phyloP scores from a whole-genome alignment of 352 stramenopile genomes.

The Halophytophthora polymorphica region DNA sequence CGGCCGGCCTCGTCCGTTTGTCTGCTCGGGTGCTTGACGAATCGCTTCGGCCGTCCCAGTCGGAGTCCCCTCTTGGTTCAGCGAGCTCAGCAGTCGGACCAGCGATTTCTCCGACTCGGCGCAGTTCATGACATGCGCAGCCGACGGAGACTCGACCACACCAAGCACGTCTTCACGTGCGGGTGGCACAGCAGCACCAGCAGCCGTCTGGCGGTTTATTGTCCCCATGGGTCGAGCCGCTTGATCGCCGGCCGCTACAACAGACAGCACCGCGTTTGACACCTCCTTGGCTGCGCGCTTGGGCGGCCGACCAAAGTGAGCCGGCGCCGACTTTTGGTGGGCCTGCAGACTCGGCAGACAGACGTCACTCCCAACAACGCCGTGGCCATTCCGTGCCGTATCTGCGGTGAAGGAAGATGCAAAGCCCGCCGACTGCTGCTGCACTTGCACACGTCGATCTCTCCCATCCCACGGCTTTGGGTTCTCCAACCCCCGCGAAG shows the following conservation, averaged over 20 bases:
- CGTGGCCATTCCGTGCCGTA: conserved; percentile 3
- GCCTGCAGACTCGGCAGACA: conserved; percentile 15
- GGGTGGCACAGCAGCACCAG: conserved; percentile 6
- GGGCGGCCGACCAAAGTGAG: conserved; percentile 11
- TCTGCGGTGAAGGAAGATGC: conserved; percentile 5
- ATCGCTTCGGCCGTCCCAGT: conserved; percentile 14
- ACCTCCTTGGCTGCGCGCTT: conserved; percentile 62
- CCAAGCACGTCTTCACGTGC: conserved; percentile 8
- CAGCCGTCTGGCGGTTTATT: background rate
- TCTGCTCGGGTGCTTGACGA: background rate
- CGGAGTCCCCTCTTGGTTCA: conserved; percentile 42
- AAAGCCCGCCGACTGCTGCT: conserved; percentile 10
- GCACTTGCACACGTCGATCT: conserved; percentile 15
- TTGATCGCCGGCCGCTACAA: conserved; percentile 13
- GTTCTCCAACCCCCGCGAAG: conserved; percentile 9
- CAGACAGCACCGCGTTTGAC: conserved; percentile 9
- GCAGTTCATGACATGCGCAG: conserved; percentile 58
- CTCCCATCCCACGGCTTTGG: conserved; percentile 12
- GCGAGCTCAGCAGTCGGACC: conserved; percentile 51
- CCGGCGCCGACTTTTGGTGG: conserved; percentile 12
- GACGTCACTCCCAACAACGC: background rate
- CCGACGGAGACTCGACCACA: conserved; percentile 43
- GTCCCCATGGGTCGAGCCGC: background rate
- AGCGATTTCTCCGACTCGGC: conserved; percentile 68
- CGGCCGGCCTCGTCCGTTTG: background rate